Evolutionary conservation across 2,329 filamentous ascomycete genomes (phyloP).

Genomic region (Macroventuria anomochaeta): DNA sequence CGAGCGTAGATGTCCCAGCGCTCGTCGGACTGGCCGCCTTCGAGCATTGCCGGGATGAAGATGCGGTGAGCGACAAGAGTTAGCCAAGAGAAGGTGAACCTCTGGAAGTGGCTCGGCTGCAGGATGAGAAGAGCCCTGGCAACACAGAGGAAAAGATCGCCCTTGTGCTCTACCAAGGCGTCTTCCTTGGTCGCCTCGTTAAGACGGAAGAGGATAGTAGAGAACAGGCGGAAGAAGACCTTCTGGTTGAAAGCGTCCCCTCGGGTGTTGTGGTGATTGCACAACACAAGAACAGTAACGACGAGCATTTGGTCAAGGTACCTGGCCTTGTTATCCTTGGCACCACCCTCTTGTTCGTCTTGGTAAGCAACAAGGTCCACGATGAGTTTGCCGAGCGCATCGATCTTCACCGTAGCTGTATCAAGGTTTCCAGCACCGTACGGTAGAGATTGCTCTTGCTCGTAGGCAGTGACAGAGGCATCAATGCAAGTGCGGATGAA

Average conservation of each 20-base stretch:
- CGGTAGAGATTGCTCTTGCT: constrained; percentile 69
- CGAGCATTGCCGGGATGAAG: constrained; percentile 79
- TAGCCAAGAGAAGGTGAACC: constrained; percentile 86
- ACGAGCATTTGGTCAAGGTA: constrained; percentile 81
- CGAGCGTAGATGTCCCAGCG: constrained; percentile 81
- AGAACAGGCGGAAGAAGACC: constrained; percentile 90
- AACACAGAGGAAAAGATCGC: constrained; percentile 74
- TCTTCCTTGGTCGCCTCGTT: constrained; percentile 61
- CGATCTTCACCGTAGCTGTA: constrained; percentile 69
- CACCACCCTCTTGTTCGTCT: constrained; percentile 63
- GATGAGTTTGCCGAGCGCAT: constrained; percentile 83
- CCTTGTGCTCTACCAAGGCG: constrained; percentile 60
- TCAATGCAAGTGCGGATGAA: constrained; percentile 87
- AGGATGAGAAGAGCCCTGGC: constrained; percentile 74
- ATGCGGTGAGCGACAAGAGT: constrained; percentile 81
- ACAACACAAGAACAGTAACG: constrained; percentile 80
- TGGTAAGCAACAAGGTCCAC: constrained; percentile 77
- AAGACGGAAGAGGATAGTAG: constrained; percentile 79
- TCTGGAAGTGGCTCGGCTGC: constrained; percentile 77
- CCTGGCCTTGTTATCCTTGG: constrained; percentile 67
- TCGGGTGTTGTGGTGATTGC: constrained; percentile 81
- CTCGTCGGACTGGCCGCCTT: constrained; percentile 61
- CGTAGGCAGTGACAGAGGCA: constrained; percentile 76
- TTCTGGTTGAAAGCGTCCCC: constrained; percentile 85
- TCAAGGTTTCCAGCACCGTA: constrained; percentile 64